Base-by-base conservation (phyloP, 108 stramenopile genomes). In the Pseudonitzschia multiseries region DNA sequence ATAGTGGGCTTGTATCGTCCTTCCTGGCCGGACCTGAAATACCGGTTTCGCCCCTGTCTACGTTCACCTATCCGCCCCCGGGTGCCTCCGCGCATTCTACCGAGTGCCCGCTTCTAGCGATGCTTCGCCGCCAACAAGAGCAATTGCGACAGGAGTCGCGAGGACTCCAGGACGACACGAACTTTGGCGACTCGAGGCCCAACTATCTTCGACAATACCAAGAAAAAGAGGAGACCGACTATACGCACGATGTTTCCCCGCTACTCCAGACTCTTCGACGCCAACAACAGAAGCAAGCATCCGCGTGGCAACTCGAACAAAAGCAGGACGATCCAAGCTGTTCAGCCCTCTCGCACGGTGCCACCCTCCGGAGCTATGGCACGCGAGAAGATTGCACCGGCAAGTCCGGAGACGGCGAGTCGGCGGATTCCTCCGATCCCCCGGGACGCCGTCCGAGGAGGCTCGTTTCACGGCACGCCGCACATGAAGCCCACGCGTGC, bases 271-370 rank as follows among this genome's bases (percentile, higher is more conserved):
- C 66, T 53, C 51, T 69, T 53, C 61, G 61, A 1, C 50, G 51
- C 22, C 68, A 69, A 53, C 68, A 51, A 69, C 53, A 48, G 68
- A 53, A 69, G 36, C 29, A 62, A 31, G 61, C 61, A 56, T 26
- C 26, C 24, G 54, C 54, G 20, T 24, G 54, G 24, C 46, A 18
- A 18, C 46, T 18, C 17, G 46, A 48, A n/a, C n/a, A n/a, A 48
- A 14, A 48, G 46, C 14, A 18, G 18, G 46, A 14, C 14, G 46
- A 48, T 48, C 46, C 46, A 48, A 48, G 46, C 18, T 48, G 17
- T 48, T 2, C 46, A 1, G 36, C 36, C 6, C 6, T 36, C 36
- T 36, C 36, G 6, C 36, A 36, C 36, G 36, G 36, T 36, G 36
- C 36, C 36, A 36, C 36, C 36, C 36, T 36, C 36, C 2, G 6